Conservation (phyloP, 331 rosid genomes). For the Pyrus hybrid region DNA sequence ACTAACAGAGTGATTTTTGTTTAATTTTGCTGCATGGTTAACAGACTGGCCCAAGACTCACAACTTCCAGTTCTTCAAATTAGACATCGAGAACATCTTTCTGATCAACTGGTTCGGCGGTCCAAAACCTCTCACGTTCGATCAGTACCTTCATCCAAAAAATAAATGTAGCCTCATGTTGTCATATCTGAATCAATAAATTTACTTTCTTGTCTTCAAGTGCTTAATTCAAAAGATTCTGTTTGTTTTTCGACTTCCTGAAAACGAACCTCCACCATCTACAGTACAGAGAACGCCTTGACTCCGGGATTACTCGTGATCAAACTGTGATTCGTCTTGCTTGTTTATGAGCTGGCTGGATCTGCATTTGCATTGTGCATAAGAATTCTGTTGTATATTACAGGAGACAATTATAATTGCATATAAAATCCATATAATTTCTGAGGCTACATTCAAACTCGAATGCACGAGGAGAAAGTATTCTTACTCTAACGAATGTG, state of each 20-base stretch:
- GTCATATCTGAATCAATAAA: neutral
- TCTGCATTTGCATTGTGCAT: conserved; percentile 2
- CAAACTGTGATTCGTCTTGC: neutral
- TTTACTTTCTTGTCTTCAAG: too few relatives aligned
- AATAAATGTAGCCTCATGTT: neutral
- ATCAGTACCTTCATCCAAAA: conserved; percentile 46
- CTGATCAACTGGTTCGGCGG: conserved; percentile 85
- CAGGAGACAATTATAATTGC: conserved; percentile 9
- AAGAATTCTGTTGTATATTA: conserved; percentile 2
- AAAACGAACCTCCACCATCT: conserved; percentile 1
- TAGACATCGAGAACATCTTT: conserved; percentile 68
- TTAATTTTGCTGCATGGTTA: conserved; percentile 12
- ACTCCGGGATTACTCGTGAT: conserved; percentile 20
- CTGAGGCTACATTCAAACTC: neutral
- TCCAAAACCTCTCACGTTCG: conserved; percentile 74
- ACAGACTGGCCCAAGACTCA: conserved; percentile 80
- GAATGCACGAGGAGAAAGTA: too few relatives aligned
- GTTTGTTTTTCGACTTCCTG: conserved; percentile 6
- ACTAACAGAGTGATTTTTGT: neutral
- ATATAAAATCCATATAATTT: neutral
- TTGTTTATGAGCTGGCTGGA: neutral
- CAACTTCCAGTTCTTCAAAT: conserved; percentile 58
- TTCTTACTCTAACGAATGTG: neutral
- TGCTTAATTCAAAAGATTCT: conserved; percentile 1
- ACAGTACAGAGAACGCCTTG: conserved; percentile 35